Percentiles rank a stretch among this genome's conserved stretches.
phyloP scores from a whole-genome alignment of 345 rosid species.

The Draba incana region DNA sequence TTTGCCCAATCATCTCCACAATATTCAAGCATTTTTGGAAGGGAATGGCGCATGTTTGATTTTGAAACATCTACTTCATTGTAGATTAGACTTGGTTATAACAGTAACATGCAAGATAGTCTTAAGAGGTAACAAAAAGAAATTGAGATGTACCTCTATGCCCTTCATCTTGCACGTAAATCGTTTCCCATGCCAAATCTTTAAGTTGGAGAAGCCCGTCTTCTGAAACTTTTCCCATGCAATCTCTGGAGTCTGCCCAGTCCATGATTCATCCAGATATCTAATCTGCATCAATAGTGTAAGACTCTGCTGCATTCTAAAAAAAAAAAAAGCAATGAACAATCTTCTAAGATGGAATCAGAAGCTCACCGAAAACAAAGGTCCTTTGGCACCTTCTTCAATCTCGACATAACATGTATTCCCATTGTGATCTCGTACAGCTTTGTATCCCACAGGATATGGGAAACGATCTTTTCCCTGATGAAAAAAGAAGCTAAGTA shows the following conservation, averaged over 20 bases:
- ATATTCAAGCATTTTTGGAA: conserved; percentile 9
- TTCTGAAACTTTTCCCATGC: conserved; percentile 88
- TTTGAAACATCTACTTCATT: neutral
- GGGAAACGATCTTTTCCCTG: conserved; percentile 95
- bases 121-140: conserved; percentile 9
- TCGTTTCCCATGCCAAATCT: conserved; percentile 80
- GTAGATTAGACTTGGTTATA: conserved; percentile 3
- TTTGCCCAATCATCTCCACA: too few relatives aligned
- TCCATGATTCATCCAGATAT: conserved; percentile 60
- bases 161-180: conserved; percentile 77
- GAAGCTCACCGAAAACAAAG: conserved; percentile 64
- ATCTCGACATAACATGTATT: conserved; percentile 65
- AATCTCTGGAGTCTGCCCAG: conserved; percentile 81
- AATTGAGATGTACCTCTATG: conserved; percentile 56
- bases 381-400: conserved; percentile 81
- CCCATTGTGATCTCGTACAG: conserved; percentile 66
- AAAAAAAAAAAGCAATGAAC: neutral
- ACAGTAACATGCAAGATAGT: conserved; percentile 8
- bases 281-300: conserved; percentile 58
- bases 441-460: conserved; percentile 85
- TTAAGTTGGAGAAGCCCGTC: conserved; percentile 52
- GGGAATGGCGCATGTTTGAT: conserved; percentile 1
- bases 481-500: conserved; percentile 17
- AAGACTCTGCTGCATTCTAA: conserved; percentile 10
- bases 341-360: conserved; percentile 16